Evolutionary conservation across 2,329 filamentous ascomycete genomes (phyloP), one percentile per base, ranked within the genome.

Genomic region (Fusarium mangiferae): DNA sequence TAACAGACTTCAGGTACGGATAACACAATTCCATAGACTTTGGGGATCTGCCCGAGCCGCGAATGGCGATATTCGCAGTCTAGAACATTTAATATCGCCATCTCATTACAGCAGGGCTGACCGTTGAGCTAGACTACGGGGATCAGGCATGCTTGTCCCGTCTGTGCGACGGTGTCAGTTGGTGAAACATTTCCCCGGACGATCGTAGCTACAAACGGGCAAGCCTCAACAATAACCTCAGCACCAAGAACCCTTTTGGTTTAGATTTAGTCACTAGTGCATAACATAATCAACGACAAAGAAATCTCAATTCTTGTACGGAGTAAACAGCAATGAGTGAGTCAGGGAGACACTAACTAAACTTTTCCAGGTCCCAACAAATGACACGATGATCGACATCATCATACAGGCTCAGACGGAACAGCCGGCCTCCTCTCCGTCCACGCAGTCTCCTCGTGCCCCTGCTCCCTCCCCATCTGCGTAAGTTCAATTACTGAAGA

Each of bases 401-500:
- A 45, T 51, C 24, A 70, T 7, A 71, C 67, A 30, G 68, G 49
- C 20, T 70, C 55, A 7, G 26, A 39, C 14, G 55, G 67, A 18
- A 55, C 42, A 26, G 42, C 56, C 11, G 68, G 36, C 5, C 52
- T 60, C 18, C 48, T 66, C n/a, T 48, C 67, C 17, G 45, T 35
- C 26, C 61, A 70, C 6, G 45, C 30, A 18, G 30, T 52, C 39
- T 49, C 49, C 13, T 66, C 55, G 11, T 57, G 44, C 11, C 26
- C 51, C 17, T 41, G 51, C 24, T 52, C 35, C 4, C n/a, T 33
- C 5, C 26, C 42, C 39, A 71, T 36, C 4, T 51, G 15, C 28
- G 49, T 67, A 9, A 71, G 67, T 17, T 67, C 68, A 28, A 71
- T 57, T 20, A 49, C 44, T 10, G 56, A 62, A 18, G 56, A 52